Conservation (phyloP, 345 rosid species). For the Acer yangbiense region DNA sequence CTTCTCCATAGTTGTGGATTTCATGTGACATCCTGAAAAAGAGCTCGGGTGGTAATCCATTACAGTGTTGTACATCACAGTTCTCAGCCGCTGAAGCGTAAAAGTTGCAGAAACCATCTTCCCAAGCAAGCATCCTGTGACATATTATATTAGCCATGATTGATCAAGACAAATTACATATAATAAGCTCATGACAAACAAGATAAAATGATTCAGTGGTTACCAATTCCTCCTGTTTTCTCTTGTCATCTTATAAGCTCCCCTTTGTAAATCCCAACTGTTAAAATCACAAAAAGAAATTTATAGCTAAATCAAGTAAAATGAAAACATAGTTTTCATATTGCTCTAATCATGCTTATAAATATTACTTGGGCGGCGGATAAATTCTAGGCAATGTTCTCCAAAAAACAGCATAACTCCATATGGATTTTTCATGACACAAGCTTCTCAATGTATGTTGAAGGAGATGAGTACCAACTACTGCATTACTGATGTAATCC, state of each 20-base stretch:
- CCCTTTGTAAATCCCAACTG: conserved; percentile 11
- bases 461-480: conserved; percentile 9
- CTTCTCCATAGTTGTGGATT: conserved; percentile 18
- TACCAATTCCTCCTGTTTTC: conserved; percentile 10
- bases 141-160: not conserved
- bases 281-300: not conserved
- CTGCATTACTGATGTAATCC: not conserved
- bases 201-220: not conserved
- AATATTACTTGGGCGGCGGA: conserved; percentile 8
- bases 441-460: conserved; percentile 21
- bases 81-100: not conserved
- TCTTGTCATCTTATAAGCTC: not conserved
- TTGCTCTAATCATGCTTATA: not conserved
- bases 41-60: conserved; percentile 10
- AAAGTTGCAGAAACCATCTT: conserved; percentile 21
- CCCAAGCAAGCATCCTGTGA: conserved; percentile 22
- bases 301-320: not conserved
- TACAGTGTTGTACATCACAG: not conserved
- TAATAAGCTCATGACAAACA: not conserved
- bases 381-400: conserved; percentile 14
- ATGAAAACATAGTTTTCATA: not conserved
- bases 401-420: conserved; percentile 20
- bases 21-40: conserved; percentile 21
- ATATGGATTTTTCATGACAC: conserved; percentile 4
- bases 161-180: not conserved